phyloP scores from a whole-genome alignment of 2,329 filamentous ascomycete genomes.

The Cladorrhinum sp. region DNA sequence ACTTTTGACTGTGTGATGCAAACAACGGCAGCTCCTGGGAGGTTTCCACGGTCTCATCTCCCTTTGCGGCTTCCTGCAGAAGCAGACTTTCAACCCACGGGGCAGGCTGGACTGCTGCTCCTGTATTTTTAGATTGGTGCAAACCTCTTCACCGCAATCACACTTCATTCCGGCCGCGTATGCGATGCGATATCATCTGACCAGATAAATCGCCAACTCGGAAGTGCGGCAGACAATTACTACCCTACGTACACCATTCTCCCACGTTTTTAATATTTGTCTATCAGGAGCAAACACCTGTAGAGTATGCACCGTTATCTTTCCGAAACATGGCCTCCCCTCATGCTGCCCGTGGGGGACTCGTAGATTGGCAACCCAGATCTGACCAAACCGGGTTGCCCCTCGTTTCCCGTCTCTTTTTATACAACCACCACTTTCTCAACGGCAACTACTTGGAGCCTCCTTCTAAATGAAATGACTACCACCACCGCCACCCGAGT shows the following conservation, averaged over 20 bases:
- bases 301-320: slow-evolving; percentile 1
- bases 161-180: background rate
- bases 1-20: background rate
- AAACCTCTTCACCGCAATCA: background rate
- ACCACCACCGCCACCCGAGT: background rate
- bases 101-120: background rate
- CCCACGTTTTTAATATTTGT: background rate
- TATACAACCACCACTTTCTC: background rate
- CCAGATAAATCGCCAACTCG: background rate
- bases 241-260: background rate
- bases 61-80: background rate
- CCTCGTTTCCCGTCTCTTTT: background rate
- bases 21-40: background rate
- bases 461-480: background rate
- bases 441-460: background rate
- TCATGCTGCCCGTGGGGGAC: background rate
- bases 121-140: background rate
- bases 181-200: background rate
- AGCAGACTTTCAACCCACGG: background rate
- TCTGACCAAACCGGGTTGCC: background rate
- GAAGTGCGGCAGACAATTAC: background rate
- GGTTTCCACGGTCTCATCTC: background rate
- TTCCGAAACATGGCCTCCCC: slow-evolving; percentile 2
- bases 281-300: slow-evolving; percentile 5
- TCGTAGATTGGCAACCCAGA: background rate